These are phyloP conservation scores for Rhododendron mucronatum DNA, from an alignment of 148 eudicot species.

Conservation along the genomic window DNA sequence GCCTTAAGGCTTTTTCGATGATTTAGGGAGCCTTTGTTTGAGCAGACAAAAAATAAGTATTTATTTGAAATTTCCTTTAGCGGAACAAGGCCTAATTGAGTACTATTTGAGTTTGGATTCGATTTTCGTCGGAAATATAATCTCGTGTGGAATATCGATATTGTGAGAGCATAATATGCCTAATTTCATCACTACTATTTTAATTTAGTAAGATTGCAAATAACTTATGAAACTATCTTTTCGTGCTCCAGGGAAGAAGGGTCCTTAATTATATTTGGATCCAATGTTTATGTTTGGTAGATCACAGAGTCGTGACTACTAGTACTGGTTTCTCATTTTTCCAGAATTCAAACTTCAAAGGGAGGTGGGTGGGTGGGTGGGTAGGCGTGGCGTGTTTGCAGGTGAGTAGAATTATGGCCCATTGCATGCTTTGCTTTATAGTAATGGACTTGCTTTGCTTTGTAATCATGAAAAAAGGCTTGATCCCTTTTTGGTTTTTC, in stretches of 20 bases:
- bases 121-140: background rate
- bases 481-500: background rate
- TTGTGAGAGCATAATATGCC: too few relatives aligned
- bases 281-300: background rate
- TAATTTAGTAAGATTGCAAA: background rate
- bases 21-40: background rate
- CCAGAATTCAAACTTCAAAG: background rate
- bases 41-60: too few relatives aligned
- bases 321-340: background rate
- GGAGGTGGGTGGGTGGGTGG: background rate
- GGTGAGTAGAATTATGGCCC: background rate
- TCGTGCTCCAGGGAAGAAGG: background rate
- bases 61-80: too few relatives aligned
- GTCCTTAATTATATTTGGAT: background rate
- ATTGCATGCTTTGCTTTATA: background rate
- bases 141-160: background rate
- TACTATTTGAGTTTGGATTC: background rate
- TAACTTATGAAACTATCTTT: background rate
- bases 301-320: background rate
- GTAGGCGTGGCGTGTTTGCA: background rate
- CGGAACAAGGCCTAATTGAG: background rate
- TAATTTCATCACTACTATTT: background rate
- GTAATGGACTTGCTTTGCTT: background rate
- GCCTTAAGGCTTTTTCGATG: background rate
- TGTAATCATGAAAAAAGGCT: background rate